phyloP scores from a whole-genome alignment of 1,284 basidiomycete species.

The Salmacisia buchloeana region DNA sequence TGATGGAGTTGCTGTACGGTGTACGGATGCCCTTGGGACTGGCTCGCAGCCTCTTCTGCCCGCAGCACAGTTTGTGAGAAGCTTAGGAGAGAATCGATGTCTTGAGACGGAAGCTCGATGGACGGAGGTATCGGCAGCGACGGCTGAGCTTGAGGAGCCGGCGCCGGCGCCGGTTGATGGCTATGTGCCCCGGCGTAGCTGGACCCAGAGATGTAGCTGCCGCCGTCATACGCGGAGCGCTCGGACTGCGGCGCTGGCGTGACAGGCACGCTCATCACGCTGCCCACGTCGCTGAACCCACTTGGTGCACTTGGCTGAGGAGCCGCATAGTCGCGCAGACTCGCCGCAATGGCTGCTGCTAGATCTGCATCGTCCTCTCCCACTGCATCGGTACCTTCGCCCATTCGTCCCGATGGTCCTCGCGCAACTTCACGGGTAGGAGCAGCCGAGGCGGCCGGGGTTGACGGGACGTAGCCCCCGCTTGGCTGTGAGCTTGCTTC shows the following conservation, averaged over 20 bases:
- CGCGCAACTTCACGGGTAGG: slow-evolving; percentile 53
- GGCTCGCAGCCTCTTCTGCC: slow-evolving; percentile 1
- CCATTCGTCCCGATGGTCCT: slow-evolving; percentile 41
- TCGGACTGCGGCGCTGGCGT: slow-evolving; percentile 6
- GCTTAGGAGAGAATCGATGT: slow-evolving; percentile 44
- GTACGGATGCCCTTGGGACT: not conserved
- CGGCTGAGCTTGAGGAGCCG: not conserved
- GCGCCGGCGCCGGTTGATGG: not conserved
- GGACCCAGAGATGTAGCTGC: not conserved
- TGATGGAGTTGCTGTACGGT: slow-evolving; percentile 15
- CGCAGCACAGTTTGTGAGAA: slow-evolving; percentile 39
- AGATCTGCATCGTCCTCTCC: slow-evolving; percentile 91
- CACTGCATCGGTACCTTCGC: slow-evolving; percentile 61
- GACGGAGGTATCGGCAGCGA: slow-evolving; percentile 28
- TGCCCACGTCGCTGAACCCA: slow-evolving; percentile 17
- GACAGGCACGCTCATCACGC: slow-evolving; percentile 4
- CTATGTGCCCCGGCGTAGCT: not conserved
- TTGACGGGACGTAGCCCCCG: slow-evolving; percentile 64
- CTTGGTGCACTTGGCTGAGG: slow-evolving; percentile 38
- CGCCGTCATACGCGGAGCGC: not conserved
- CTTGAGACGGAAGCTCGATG: slow-evolving; percentile 37
- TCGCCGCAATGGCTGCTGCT: slow-evolving; percentile 89
- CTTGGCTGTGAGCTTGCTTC: slow-evolving; percentile 32
- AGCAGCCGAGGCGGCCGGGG: slow-evolving; percentile 57
- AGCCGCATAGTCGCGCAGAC: slow-evolving; percentile 63